Evolutionary conservation across 768 basidiomycete genomes (phyloP).

Genomic region (Lentinus tigrinus): DNA sequence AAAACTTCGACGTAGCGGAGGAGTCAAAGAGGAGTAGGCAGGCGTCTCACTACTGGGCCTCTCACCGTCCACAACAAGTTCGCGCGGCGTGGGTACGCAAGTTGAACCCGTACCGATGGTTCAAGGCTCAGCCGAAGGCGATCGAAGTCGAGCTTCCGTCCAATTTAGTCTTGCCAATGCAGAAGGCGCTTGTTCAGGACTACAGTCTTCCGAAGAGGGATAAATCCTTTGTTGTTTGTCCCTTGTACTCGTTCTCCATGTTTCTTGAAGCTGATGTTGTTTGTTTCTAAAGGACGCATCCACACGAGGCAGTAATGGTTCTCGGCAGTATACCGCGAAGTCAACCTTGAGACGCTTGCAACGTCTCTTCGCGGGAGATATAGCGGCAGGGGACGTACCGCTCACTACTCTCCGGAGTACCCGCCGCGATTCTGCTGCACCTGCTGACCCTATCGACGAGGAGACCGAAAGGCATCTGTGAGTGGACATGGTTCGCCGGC

Average conservation of each 20-base stretch:
- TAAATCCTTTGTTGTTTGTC: constrained; percentile 30
- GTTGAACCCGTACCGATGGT: constrained; percentile 87
- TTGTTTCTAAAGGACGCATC: constrained; percentile 9
- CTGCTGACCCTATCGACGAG: constrained; percentile 41
- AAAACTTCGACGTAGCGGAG: constrained; percentile 92
- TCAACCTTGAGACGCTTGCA: constrained; percentile 59
- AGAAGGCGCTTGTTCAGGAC: constrained; percentile 70
- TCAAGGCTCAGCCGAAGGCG: constrained; percentile 69
- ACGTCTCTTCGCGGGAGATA: constrained; percentile 60
- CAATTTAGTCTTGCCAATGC: constrained; percentile 75
- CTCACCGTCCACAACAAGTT: constrained; percentile 48
- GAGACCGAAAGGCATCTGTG: constrained; percentile 77
- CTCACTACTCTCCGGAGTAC: constrained; percentile 50
- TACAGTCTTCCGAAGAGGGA: constrained; percentile 41
- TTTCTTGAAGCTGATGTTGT: neutral
- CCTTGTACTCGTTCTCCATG: neutral
- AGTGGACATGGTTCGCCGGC: constrained; percentile 23
- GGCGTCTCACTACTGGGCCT: constrained; percentile 64
- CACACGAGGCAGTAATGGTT: constrained; percentile 23
- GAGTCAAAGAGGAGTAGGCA: constrained; percentile 85
- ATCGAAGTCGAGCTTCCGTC: constrained; percentile 73
- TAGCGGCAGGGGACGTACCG: constrained; percentile 53
- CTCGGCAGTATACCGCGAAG: constrained; percentile 52
- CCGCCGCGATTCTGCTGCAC: constrained; percentile 31
- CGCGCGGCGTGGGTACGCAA: constrained; percentile 64